Percentiles rank a stretch among this genome's conserved stretches.
Evolutionary conservation across 2,329 filamentous ascomycete genomes (phyloP).

Genomic region (Monascus ruber): DNA sequence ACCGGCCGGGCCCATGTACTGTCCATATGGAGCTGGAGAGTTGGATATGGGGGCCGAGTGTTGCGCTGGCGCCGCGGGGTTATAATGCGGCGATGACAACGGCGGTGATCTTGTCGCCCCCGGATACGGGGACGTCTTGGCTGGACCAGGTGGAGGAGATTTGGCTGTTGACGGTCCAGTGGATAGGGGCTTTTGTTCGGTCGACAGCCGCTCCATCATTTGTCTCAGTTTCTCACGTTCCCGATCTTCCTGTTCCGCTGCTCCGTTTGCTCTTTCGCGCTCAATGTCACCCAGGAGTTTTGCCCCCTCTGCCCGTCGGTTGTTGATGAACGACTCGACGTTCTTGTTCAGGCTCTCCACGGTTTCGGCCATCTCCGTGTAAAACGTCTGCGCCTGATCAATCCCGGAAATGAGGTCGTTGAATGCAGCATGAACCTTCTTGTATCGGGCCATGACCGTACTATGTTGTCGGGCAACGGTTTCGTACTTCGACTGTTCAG

Average conservation of each 20-base stretch:
- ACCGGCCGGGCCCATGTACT: slow-evolving; percentile 17
- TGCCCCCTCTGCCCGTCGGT: slow-evolving; percentile 79
- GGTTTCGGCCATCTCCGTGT: slow-evolving; percentile 89
- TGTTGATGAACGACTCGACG: slow-evolving; percentile 93
- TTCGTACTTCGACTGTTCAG: slow-evolving; percentile 94
- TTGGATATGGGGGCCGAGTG: slow-evolving; percentile 21
- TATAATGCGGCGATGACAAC: slow-evolving; percentile 25
- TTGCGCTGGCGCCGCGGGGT: slow-evolving; percentile 14
- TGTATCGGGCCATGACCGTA: slow-evolving; percentile 74
- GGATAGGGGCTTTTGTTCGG: slow-evolving; percentile 44
- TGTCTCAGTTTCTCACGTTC: slow-evolving; percentile 77
- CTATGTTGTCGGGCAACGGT: slow-evolving; percentile 71
- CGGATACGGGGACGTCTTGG: slow-evolving; percentile 21
- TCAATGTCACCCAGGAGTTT: slow-evolving; percentile 84
- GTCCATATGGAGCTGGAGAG: slow-evolving; percentile 25
- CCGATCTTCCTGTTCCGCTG: slow-evolving; percentile 55
- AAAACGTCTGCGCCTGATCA: slow-evolving; percentile 82
- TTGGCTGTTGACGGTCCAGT: slow-evolving; percentile 29
- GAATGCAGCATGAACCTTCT: slow-evolving; percentile 84
- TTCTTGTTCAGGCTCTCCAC: slow-evolving; percentile 89
- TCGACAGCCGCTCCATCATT: slow-evolving; percentile 91
- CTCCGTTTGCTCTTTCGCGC: slow-evolving; percentile 55
- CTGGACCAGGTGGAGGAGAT: slow-evolving; percentile 22
- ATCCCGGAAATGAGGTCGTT: slow-evolving; percentile 79
- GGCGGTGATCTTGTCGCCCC: slow-evolving; percentile 28